These are phyloP conservation scores for Astrothelium macrocarpum DNA, from an alignment of 495 filamentous ascomycete genomes.

Conservation along the genomic window DNA sequence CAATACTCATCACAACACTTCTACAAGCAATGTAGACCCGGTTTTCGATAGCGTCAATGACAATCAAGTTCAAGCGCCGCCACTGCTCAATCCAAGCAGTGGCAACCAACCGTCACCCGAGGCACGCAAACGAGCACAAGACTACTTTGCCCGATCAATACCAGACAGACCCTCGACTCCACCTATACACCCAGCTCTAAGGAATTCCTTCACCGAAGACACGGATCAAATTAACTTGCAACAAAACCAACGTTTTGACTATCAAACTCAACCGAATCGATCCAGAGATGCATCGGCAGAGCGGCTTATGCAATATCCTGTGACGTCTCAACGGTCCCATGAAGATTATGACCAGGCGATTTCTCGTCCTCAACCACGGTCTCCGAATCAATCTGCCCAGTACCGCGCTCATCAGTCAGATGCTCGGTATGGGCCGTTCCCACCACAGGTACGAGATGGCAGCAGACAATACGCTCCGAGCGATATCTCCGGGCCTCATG, in stretches of 20 bases:
- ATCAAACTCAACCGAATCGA: neutral
- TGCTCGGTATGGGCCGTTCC: neutral
- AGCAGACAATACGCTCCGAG: neutral
- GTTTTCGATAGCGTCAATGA: neutral
- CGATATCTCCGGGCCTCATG: neutral
- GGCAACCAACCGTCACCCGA: neutral
- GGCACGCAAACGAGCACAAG: neutral
- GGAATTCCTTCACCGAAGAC: neutral
- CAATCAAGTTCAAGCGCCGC: neutral
- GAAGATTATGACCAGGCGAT: neutral
- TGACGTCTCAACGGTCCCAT: neutral
- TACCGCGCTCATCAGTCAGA: neutral
- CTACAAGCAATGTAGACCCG: neutral
- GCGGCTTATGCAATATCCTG: neutral
- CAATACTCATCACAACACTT: neutral
- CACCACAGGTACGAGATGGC: neutral
- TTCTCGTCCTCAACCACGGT: neutral
- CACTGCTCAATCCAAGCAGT: neutral
- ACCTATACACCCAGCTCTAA: neutral
- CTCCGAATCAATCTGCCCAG: neutral
- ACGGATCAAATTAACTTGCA: neutral
- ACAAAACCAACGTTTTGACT: neutral
- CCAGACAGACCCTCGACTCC: neutral
- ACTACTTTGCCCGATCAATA: neutral
- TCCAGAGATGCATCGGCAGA: neutral